phyloP scores from a whole-genome alignment of 352 stramenopile species.

The Globisporangium paddicum region DNA sequence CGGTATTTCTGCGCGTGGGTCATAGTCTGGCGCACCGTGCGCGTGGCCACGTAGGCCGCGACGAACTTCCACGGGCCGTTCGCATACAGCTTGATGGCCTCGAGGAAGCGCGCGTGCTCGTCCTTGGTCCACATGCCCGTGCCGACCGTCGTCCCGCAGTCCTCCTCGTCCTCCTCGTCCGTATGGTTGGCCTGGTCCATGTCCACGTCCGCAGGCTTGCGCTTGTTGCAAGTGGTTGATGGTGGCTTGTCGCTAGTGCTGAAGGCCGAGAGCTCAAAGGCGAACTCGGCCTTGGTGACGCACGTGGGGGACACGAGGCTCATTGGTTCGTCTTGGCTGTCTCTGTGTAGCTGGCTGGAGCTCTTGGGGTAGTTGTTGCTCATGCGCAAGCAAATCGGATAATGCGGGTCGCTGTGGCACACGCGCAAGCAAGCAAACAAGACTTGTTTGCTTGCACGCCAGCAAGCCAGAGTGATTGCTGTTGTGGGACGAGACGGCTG shows the following conservation, averaged over 20 bases:
- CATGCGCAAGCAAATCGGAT: slow-evolving; percentile 6
- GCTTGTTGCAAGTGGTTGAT: too few species aligned
- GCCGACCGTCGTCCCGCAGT: slow-evolving; percentile 18
- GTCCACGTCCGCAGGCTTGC: neutral
- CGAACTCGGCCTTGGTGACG: neutral
- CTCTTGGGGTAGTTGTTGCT: slow-evolving; percentile 1
- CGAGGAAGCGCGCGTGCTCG: slow-evolving; percentile 65
- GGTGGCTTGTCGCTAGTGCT: slow-evolving; percentile 1
- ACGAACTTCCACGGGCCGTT: slow-evolving; percentile 69
- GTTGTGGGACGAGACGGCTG: neutral
- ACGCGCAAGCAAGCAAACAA: neutral
- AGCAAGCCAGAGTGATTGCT: too few species aligned
- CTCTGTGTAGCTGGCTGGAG: neutral
- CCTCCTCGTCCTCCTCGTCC: slow-evolving; percentile 9
- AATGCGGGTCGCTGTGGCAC: slow-evolving; percentile 3
- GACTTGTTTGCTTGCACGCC: too few species aligned
- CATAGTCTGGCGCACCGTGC: slow-evolving; percentile 71
- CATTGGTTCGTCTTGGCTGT: slow-evolving; percentile 1
- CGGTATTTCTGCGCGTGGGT: slow-evolving; percentile 69
- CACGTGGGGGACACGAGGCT: slow-evolving; percentile 5
- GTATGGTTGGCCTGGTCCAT: slow-evolving; percentile 4
- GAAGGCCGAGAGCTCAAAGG: slow-evolving; percentile 10
- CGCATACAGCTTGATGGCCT: slow-evolving; percentile 67
- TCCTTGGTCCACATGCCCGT: slow-evolving; percentile 56
- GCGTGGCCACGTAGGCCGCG: slow-evolving; percentile 56